Conservation (phyloP, 257 asterid genomes). For the Nicotiana undulata region DNA sequence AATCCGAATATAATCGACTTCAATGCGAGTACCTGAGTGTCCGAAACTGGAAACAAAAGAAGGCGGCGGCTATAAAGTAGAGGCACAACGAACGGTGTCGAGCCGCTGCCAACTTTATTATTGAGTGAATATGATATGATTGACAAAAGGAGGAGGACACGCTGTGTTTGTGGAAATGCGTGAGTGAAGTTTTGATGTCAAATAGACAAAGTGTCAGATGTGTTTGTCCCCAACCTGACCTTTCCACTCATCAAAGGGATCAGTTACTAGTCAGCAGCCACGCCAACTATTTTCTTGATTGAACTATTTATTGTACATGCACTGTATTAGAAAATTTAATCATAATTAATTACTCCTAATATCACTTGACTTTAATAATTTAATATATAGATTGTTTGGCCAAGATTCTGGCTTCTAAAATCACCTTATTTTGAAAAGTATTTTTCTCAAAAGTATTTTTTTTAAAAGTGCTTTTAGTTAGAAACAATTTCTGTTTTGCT, state of each 20-base stretch:
- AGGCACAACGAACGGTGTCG: conserved; percentile 32
- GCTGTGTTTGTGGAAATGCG: background rate
- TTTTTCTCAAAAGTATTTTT: no score
- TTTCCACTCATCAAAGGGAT: background rate
- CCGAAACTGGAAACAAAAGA: no score
- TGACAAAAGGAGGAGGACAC: background rate
- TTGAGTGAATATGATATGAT: background rate
- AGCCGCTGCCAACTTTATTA: conserved; percentile 19
- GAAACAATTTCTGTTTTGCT: no score
- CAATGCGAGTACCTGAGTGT: no score
- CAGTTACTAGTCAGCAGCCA: background rate
- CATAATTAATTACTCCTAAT: no score
- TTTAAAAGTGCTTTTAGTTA: no score
- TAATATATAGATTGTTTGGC: no score
- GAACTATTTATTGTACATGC: background rate
- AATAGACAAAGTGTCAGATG: background rate
- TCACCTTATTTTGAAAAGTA: no score
- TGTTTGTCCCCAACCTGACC: background rate
- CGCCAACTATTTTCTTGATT: background rate
- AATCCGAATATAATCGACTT: no score
- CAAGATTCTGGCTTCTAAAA: no score
- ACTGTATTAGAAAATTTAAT: no score
- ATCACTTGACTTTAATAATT: no score
- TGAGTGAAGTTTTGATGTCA: background rate
- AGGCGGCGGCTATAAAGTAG: background rate